phyloP scores from a whole-genome alignment of 148 eudicot genomes.

The Chenopodium suecicum region DNA sequence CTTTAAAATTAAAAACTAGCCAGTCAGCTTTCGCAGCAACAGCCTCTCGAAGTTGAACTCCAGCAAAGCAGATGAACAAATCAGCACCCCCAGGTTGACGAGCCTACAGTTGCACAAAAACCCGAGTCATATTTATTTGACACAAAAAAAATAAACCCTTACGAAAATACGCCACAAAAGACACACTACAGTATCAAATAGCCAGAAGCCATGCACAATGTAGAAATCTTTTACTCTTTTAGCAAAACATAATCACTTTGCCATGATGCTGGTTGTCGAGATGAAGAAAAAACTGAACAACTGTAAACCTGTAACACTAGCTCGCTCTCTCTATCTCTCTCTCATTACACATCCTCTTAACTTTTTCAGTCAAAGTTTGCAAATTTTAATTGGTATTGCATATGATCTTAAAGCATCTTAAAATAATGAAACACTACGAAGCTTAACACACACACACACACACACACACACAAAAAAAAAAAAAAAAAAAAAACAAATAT shows the following conservation, averaged over 20 bases:
- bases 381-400: neutral
- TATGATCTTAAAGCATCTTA: neutral
- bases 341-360: neutral
- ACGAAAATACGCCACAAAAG: neutral
- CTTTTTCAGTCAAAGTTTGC: neutral
- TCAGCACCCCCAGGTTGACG: conserved; percentile 93
- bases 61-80: conserved; percentile 86
- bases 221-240: neutral
- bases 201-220: neutral
- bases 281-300: neutral
- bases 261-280: neutral
- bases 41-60: conserved; percentile 75
- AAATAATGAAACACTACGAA: too few relatives aligned
- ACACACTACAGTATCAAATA: neutral
- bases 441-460: too few relatives aligned
- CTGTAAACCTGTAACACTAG: neutral
- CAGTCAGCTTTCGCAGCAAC: conserved; percentile 94
- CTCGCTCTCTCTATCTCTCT: neutral
- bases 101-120: conserved; percentile 45
- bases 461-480: too few relatives aligned
- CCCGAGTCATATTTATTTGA: neutral
- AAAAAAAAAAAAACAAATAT: neutral
- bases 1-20: conserved; percentile 72
- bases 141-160: too few relatives aligned
- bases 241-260: neutral